A percentile compares a stretch with the other conserved stretches of the same genome.
phyloP scores from a whole-genome alignment of 331 rosid genomes.

The Saraca asoca region DNA sequence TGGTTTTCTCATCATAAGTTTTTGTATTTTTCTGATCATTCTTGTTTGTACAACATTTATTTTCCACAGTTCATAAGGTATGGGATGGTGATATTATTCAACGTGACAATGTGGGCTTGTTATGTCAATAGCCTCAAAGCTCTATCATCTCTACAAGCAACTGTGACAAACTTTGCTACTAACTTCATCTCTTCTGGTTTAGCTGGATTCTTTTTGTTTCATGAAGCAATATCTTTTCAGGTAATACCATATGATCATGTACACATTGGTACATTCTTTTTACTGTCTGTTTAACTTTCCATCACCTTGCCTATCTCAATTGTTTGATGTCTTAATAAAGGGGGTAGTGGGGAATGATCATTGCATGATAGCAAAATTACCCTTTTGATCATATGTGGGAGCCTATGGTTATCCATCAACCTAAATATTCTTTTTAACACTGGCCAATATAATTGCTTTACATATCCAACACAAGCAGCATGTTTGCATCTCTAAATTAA shows the following conservation, averaged over 20 bases:
- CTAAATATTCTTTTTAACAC: too few relatives aligned
- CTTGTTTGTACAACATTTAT: not conserved
- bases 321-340: too few relatives aligned
- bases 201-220: slow-evolving; percentile 71
- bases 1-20: not conserved
- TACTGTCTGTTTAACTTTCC: not conserved
- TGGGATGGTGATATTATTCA: slow-evolving; percentile 59
- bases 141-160: slow-evolving; percentile 90
- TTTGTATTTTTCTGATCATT: not conserved
- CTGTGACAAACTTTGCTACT: slow-evolving; percentile 84
- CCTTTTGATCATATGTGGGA: too few relatives aligned
- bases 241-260: slow-evolving; percentile 36
- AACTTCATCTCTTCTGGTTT: slow-evolving; percentile 87
- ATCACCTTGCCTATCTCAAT: too few relatives aligned
- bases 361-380: too few relatives aligned
- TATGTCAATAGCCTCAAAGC: slow-evolving; percentile 84
- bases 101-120: slow-evolving; percentile 83
- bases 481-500: not conserved
- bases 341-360: too few relatives aligned
- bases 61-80: slow-evolving; percentile 58
- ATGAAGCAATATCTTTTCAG: slow-evolving; percentile 68
- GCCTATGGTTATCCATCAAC: not conserved
- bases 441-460: not conserved
- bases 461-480: not conserved
- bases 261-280: not conserved